These are phyloP conservation scores for Aspergillus sergii DNA, from an alignment of 2,329 filamentous ascomycete genomes.

Conservation along the genomic window DNA sequence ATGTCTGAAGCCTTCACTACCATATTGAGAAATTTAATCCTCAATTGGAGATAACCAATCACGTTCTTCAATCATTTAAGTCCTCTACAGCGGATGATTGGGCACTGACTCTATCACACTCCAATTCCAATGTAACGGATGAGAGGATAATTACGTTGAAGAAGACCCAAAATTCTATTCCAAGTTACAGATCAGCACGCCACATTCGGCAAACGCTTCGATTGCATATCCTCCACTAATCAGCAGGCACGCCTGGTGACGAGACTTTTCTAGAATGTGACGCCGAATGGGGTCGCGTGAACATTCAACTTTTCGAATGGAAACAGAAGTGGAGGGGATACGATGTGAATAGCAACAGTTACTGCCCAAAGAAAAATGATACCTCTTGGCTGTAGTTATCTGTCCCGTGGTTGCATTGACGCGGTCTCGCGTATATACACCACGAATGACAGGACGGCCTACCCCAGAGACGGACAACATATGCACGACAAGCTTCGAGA, in stretches of 20 bases:
- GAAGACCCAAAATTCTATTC: background rate
- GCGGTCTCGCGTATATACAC: background rate
- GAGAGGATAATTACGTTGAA: slow-evolving; percentile 1
- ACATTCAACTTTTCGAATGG: background rate
- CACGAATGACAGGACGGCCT: background rate
- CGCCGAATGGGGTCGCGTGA: background rate
- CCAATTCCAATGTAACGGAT: background rate
- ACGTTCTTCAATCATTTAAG: too few relatives aligned
- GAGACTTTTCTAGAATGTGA: background rate
- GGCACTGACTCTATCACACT: background rate
- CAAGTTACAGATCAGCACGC: background rate
- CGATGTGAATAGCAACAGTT: too few relatives aligned
- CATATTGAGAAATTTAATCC: background rate
- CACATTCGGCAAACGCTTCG: background rate
- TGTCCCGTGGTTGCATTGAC: background rate
- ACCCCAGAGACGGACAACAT: background rate
- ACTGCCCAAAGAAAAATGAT: background rate
- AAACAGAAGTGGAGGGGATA: background rate
- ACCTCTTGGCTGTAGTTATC: background rate
- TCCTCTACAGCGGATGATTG: background rate
- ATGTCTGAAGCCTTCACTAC: background rate
- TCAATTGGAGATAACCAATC: too few relatives aligned
- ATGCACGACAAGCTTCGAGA: background rate
- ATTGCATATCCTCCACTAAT: background rate
- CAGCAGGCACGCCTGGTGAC: background rate